phyloP scores from a whole-genome alignment of 1,139 yeast genomes.

The Pichia sp. region DNA sequence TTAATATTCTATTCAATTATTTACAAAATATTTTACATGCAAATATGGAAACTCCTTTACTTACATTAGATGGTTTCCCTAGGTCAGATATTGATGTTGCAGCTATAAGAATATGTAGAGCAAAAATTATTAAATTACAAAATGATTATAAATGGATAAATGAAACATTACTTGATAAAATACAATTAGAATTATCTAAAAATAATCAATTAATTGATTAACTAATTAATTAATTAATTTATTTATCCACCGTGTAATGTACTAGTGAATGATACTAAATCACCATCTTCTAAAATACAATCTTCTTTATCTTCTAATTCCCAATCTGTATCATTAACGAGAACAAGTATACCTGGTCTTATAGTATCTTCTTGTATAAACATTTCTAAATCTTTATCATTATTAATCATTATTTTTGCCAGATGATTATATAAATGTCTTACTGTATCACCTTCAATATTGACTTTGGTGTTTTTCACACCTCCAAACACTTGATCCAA shows the following conservation, averaged over 20 bases:
- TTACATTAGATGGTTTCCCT: constrained; percentile 77
- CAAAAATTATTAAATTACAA: constrained; percentile 56
- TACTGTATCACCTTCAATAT: constrained; percentile 14
- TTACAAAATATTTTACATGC: constrained; percentile 33
- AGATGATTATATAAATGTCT: constrained; percentile 51
- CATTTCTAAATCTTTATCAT: constrained; percentile 61
- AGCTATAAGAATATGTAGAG: constrained; percentile 50
- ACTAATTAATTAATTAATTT: background rate
- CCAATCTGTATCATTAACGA: constrained; percentile 96
- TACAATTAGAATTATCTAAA: constrained; percentile 6
- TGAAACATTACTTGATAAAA: constrained; percentile 18
- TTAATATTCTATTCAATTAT: constrained; percentile 19
- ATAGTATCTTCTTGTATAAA: constrained; percentile 76
- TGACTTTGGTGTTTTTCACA: constrained; percentile 31
- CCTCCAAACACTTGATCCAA: constrained; percentile 47
- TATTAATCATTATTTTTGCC: constrained; percentile 47
- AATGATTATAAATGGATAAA: constrained; percentile 59
- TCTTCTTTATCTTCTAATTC: constrained; percentile 87
- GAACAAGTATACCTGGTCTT: constrained; percentile 87
- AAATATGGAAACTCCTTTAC: constrained; percentile 58
- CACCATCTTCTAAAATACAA: constrained; percentile 68
- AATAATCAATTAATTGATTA: background rate
- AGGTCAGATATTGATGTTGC: constrained; percentile 77
- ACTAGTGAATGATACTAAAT: constrained; percentile 79
- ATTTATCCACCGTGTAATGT: constrained; percentile 90